Conservation (phyloP, 805 yeast genomes). For the Saccharomyces mikatae region DNA sequence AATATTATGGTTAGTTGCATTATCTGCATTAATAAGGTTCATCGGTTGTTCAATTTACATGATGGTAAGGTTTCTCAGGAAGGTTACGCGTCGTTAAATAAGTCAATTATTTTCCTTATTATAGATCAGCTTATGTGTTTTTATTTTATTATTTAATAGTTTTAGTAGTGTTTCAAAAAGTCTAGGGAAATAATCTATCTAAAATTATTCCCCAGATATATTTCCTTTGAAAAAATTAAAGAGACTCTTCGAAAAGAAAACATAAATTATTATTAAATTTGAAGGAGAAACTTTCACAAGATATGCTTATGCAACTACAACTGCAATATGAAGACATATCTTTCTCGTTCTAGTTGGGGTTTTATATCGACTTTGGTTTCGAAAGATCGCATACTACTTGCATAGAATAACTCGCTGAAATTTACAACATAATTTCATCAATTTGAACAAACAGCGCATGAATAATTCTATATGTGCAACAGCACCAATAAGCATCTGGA, state of each 20-base stretch:
- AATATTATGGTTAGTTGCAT: constrained; percentile 88
- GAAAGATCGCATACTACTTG: background rate
- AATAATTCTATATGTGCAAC: background rate
- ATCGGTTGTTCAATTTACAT: constrained; percentile 64
- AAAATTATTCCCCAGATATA: background rate
- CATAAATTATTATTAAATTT: background rate
- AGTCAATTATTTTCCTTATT: background rate
- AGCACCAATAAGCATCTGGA: background rate
- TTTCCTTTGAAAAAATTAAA: background rate
- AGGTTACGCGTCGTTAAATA: constrained; percentile 6
- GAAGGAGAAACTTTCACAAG: background rate
- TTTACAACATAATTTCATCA: background rate
- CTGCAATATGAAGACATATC: background rate
- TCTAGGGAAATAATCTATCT: background rate
- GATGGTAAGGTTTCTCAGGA: constrained; percentile 28
- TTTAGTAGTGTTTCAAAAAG: background rate
- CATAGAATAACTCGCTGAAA: background rate
- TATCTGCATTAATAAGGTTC: constrained; percentile 76
- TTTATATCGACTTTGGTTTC: background rate
- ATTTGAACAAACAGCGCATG: background rate
- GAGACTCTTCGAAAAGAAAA: background rate
- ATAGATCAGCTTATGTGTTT: background rate
- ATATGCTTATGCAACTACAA: too few relatives aligned
- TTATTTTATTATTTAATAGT: background rate
- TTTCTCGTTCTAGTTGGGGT: background rate